These are phyloP conservation scores for Epichloe sp. DNA, from an alignment of 2,329 filamentous ascomycete species.

Conservation along the genomic window DNA sequence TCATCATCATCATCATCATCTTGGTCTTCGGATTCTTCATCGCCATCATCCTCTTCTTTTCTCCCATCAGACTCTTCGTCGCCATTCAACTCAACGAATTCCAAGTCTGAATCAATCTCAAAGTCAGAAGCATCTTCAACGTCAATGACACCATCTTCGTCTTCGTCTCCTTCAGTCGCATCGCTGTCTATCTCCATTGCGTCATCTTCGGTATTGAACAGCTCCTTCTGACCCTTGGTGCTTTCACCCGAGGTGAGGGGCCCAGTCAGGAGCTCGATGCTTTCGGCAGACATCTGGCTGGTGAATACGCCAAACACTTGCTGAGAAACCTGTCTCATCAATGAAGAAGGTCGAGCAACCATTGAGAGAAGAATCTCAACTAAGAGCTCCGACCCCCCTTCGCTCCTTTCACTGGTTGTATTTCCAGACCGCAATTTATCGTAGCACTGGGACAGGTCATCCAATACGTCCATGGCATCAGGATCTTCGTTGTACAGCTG, in stretches of 20 bases:
- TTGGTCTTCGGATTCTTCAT: conserved; percentile 7
- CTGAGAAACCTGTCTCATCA: conserved; percentile 76
- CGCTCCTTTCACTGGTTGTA: conserved; percentile 35
- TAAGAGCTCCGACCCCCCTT: conserved; percentile 54
- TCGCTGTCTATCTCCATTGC: conserved; percentile 37
- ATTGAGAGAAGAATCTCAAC: conserved; percentile 87
- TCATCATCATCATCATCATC: conserved; percentile 25
- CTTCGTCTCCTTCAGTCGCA: conserved; percentile 28
- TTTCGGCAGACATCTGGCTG: conserved; percentile 56
- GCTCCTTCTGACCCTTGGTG: conserved; percentile 66
- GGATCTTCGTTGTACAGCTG: conserved; percentile 84
- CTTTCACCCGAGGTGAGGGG: conserved; percentile 71
- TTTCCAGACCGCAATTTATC: conserved; percentile 44
- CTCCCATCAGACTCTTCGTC: conserved; percentile 25
- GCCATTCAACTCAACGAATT: conserved; percentile 32
- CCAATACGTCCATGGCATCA: conserved; percentile 69
- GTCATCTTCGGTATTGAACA: conserved; percentile 62
- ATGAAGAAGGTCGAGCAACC: conserved; percentile 67
- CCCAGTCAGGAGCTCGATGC: conserved; percentile 51
- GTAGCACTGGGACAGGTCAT: conserved; percentile 68
- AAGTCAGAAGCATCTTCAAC: conserved; percentile 6
- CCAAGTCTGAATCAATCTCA: conserved; percentile 32
- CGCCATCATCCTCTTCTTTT: conserved; percentile 14
- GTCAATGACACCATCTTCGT: conserved; percentile 18
- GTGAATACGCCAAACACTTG: conserved; percentile 81